Percentiles rank a stretch among this genome's conserved stretches.
phyloP scores from a whole-genome alignment of 106 monocot genomes.

The Acorus gramineus region DNA sequence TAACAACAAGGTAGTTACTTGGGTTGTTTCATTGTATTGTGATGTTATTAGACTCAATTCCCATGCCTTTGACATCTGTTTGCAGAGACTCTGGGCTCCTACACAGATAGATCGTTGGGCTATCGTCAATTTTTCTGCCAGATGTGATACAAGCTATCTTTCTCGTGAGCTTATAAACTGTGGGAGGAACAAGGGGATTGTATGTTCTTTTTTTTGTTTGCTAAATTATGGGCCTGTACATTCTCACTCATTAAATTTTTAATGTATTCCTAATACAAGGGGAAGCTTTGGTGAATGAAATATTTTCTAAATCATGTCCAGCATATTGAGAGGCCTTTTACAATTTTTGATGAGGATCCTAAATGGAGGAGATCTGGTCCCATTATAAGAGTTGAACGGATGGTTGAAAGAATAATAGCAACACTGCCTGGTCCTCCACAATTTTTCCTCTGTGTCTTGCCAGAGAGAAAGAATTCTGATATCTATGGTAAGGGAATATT shows the following conservation, averaged over 20 bases:
- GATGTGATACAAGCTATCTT: conserved; percentile 55
- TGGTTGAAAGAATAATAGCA: conserved; percentile 44
- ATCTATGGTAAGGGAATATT: conserved; percentile 38
- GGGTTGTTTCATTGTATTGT: neutral
- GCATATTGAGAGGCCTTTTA: conserved; percentile 41
- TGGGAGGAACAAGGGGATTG: conserved; percentile 68
- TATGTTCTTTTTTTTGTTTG: conserved; percentile 23
- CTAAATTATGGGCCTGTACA: neutral
- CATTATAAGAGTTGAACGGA: conserved; percentile 46
- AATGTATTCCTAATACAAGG: neutral
- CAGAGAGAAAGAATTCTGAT: conserved; percentile 66
- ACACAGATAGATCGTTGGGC: conserved; percentile 44
- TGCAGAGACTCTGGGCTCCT: conserved; percentile 42
- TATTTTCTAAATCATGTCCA: conserved; percentile 12
- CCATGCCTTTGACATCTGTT: neutral
- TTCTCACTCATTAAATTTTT: neutral
- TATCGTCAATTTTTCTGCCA: conserved; percentile 82
- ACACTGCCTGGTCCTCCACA: conserved; percentile 31
- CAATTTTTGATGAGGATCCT: conserved; percentile 58
- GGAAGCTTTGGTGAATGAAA: neutral
- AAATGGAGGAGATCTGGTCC: conserved; percentile 41
- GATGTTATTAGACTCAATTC: neutral
- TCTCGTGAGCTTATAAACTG: conserved; percentile 68
- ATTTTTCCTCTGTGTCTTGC: conserved; percentile 68
- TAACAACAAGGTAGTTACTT: conserved; percentile 44